Evolutionary conservation across 768 basidiomycete genomes (phyloP).

Genomic region (Lactifluus rugatus): DNA sequence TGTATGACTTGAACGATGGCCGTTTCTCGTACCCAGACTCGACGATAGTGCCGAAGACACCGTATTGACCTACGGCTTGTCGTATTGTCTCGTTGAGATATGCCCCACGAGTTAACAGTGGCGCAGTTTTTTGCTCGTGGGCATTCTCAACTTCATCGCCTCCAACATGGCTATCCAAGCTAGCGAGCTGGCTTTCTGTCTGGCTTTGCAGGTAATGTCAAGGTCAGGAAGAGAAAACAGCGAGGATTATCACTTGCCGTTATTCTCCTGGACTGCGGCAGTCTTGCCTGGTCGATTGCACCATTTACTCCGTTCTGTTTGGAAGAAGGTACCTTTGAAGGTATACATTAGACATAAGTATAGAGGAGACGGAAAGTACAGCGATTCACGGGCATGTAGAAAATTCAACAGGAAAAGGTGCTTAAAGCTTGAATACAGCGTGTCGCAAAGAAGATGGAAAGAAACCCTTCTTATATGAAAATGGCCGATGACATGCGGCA

Average conservation of each 20-base stretch:
- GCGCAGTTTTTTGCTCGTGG: constrained; percentile 25
- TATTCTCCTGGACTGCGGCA: not conserved
- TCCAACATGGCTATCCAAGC: not conserved
- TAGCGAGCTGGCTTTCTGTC: constrained; percentile 6
- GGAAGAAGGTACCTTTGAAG: not conserved
- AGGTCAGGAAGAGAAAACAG: not conserved
- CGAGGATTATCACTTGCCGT: not conserved
- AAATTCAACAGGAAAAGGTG: not conserved
- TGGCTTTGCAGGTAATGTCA: not conserved
- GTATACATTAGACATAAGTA: not conserved
- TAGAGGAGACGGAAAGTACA: not conserved
- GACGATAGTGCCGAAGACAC: constrained; percentile 40
- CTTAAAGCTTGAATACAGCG: not conserved
- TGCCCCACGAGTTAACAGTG: constrained; percentile 25
- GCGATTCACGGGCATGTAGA: not conserved
- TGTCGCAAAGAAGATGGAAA: no score
- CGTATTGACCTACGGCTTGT: constrained; percentile 44
- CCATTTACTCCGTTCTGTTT: not conserved
- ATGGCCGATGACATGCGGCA: not conserved
- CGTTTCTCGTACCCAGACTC: constrained; percentile 1
- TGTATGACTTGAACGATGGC: not conserved
- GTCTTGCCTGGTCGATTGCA: not conserved
- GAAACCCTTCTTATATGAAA: constrained; percentile 6
- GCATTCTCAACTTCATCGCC: constrained; percentile 1
- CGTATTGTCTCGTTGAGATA: constrained; percentile 17